Evolutionary conservation across 1,284 basidiomycete genomes (phyloP), one percentile per base, ranked within the genome.

Genomic region (Phenoliferia sp.): DNA sequence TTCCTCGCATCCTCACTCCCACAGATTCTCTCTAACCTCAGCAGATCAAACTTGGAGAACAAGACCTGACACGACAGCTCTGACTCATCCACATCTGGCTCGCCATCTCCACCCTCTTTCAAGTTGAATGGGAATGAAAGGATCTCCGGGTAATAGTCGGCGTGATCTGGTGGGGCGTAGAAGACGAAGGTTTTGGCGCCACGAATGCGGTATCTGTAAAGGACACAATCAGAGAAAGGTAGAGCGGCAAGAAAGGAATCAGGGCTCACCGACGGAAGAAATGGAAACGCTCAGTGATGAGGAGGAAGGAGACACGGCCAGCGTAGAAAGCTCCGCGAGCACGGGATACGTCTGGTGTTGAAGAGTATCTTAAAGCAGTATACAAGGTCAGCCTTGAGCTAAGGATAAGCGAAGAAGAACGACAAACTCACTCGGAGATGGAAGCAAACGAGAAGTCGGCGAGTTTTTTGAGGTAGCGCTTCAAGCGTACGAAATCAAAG

Each of bases 241-340:
- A n/a, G n/a, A n/a, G n/a, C n/a, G n/a, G n/a, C 26, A 29, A 9
- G 26, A 34, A 62, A 35, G 61, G 33, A 35, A 10, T 34, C 50
- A 55, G 19, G 12, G 74, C 81, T 56, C 72, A 89, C 86, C 94
- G 85, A 69, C 92, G 86, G 84, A 94, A 99, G 79, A 99, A 99
- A 80, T 99, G 94, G 82, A 98, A 97, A 28, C 96, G 87, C 78
- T 99, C 96, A 68, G 92, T 97, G 73, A 98, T 83, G 69, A 99
- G 82, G 29, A 99, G 79, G 82, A 98, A 91, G 0, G 88, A 82
- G 74, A 89, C 92, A 76, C 90, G 89, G 63, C 91, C 92, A 54
- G 84, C 84, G 83, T 96, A 97, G 82, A 99, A 99, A 0, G 90
- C 86, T 74, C 94, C 90, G 59, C 96, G 85, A 0, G 94, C 94